phyloP scores from a whole-genome alignment of 2,329 filamentous ascomycete genomes.

The Colletotrichum sp. region DNA sequence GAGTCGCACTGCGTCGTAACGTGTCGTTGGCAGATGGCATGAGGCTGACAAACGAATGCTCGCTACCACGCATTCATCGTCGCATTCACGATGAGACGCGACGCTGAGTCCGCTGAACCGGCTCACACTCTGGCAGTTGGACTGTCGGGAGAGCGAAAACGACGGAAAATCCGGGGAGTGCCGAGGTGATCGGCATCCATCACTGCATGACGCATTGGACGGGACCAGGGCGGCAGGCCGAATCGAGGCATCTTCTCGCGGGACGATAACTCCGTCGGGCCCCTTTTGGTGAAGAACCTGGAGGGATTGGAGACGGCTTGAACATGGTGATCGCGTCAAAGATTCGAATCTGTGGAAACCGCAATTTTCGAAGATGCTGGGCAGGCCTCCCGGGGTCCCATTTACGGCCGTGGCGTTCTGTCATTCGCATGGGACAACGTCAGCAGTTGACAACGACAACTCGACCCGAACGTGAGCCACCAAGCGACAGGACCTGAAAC shows the following conservation, averaged over 20 bases:
- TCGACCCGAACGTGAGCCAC: not conserved
- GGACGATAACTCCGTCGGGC: not conserved
- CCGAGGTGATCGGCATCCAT: not conserved
- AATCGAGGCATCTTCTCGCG: not conserved
- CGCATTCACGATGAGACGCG: no score
- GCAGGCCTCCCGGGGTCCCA: not conserved
- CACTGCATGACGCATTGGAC: constrained; percentile 3
- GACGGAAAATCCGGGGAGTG: not conserved
- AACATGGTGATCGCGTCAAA: not conserved
- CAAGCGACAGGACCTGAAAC: not conserved
- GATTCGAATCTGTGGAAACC: not conserved
- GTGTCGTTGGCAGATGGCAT: not conserved
- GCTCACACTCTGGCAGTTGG: not conserved
- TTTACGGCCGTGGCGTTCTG: not conserved
- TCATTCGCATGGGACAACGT: not conserved
- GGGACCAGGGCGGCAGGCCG: not conserved
- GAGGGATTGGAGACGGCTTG: not conserved
- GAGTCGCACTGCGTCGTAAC: not conserved
- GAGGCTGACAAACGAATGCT: not conserved
- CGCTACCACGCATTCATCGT: not conserved
- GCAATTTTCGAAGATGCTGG: not conserved
- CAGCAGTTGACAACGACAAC: not conserved
- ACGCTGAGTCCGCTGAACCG: not conserved
- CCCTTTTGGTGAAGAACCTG: not conserved
- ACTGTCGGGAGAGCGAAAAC: not conserved